These are phyloP conservation scores for Thielaviopsis euricoi DNA, from an alignment of 2,329 filamentous ascomycete genomes.

Conservation along the genomic window DNA sequence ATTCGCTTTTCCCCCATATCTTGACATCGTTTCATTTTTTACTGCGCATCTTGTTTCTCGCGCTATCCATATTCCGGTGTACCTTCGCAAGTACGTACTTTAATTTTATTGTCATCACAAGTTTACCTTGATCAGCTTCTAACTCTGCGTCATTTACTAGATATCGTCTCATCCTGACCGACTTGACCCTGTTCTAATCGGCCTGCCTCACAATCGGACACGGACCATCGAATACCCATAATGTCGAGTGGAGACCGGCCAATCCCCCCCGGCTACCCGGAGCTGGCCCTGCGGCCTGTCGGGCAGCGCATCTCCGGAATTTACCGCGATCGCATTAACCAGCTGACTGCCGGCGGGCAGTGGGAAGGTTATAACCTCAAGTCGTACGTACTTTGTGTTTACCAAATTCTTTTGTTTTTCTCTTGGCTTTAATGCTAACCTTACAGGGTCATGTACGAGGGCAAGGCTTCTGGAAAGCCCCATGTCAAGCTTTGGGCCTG, in stretches of 20 bases:
- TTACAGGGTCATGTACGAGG: constrained; percentile 55
- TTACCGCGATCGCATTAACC: constrained; percentile 66
- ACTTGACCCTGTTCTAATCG: no score
- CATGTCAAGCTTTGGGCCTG: constrained; percentile 77
- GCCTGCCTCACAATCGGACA: background rate
- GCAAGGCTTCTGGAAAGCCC: constrained; percentile 45
- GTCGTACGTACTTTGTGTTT: constrained; percentile 32
- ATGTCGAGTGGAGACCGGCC: background rate
- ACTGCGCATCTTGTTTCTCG: no score
- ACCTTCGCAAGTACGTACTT: no score
- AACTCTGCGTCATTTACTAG: no score
- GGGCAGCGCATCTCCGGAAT: constrained; percentile 74
- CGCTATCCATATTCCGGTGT: no score
- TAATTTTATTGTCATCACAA: no score
- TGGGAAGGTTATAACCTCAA: constrained; percentile 61
- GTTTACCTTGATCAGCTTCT: no score
- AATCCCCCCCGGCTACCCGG: constrained; percentile 25
- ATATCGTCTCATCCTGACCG: no score
- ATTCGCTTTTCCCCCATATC: no score
- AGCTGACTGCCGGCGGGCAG: constrained; percentile 66
- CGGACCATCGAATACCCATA: background rate
- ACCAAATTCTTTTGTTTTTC: background rate
- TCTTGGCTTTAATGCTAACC: background rate
- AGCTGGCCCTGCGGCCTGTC: constrained; percentile 34
- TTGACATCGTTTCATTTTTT: no score